Evolutionary conservation across 129 eudicot genomes (phyloP), one percentile per base, ranked within the genome.

Genomic region (Tagetes erecta): DNA sequence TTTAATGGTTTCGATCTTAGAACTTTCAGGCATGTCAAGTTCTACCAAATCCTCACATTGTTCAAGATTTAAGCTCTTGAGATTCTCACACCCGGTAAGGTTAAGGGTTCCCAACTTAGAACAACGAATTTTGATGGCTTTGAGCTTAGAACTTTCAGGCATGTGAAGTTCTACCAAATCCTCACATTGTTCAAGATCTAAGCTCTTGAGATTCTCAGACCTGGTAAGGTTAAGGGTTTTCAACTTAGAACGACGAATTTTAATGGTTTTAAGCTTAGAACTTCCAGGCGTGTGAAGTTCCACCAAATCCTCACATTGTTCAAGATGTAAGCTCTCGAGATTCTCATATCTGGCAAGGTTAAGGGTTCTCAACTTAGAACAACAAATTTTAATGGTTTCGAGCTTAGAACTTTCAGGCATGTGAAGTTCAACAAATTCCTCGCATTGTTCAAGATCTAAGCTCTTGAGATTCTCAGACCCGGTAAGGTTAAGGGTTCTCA

Each of bases 221-320:
- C 47, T 0, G 2, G 9, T 44, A 30, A 72, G 67, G 76, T 57
- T 34, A 40, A 72, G 57, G 8, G 76, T 41, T 38, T 14, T 58
- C 44, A 72, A 57, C 34, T 72, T 58, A 55, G 68, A 31, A 5
- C 6, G 4, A 6, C 11, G 0, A 3, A 72, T 20, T 20, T 30
- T 0, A 30, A 30, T 31, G n/a, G 45, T 10, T 33, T 11, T 10
- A 2, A 72, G 77, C 39, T 58, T 6, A 2, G 39, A 34, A 72
- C 35, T 3, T 58, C 33, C 44, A 42, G 34, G 31, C 33, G 58
- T 31, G 67, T 3, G 14, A 44, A 72, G 57, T 72, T 72, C 57
- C 12, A 58, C 68, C 56, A 72, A 34, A 41, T 12, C 6, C 7
- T 42, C 8, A 41, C 68, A 58, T 2, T 9, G 4, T 3, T 5